Evolutionary conservation across 2,329 filamentous ascomycete species (phyloP).

Genomic region (Monilinia fructigena): DNA sequence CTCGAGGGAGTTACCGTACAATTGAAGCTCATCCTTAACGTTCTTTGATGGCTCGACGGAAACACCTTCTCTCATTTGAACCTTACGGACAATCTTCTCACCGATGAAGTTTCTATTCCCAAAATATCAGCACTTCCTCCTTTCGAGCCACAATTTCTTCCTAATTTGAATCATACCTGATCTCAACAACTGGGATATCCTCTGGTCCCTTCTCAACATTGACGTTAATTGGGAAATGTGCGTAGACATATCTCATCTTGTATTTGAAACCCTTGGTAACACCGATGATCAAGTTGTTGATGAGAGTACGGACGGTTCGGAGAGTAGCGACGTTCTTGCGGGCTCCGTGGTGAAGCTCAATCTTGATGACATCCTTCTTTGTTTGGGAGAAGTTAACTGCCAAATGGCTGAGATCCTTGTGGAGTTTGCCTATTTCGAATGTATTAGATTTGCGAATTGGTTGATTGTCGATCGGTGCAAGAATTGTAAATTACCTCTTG

Average conservation of each 20-base stretch:
- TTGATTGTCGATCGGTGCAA: slow-evolving; percentile 20
- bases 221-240: slow-evolving; percentile 99
- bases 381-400: slow-evolving; percentile 92
- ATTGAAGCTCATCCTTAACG: slow-evolving; percentile 96
- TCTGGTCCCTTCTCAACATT: slow-evolving; percentile 96
- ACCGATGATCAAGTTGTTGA: slow-evolving; percentile 98
- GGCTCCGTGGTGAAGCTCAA: slow-evolving; percentile 97
- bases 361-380: slow-evolving; percentile 83
- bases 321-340: slow-evolving; percentile 98
- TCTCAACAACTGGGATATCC: slow-evolving; percentile 88
- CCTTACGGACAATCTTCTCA: slow-evolving; percentile 97
- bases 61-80: slow-evolving; percentile 86
- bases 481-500: slow-evolving; percentile 65
- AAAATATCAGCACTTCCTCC: slow-evolving; percentile 40
- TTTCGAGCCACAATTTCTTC: slow-evolving; percentile 11
- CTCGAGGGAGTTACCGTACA: slow-evolving; percentile 94
- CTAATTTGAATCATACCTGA: slow-evolving; percentile 62
- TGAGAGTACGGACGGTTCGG: slow-evolving; percentile 94
- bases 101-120: slow-evolving; percentile 84
- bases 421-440: slow-evolving; percentile 72
- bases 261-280: slow-evolving; percentile 99
- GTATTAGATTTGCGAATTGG: slow-evolving; percentile 38
- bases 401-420: slow-evolving; percentile 94
- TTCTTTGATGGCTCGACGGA: slow-evolving; percentile 84
- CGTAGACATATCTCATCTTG: slow-evolving; percentile 99